Conservation (phyloP, 768 basidiomycete species). For the Boletus huronensis region DNA sequence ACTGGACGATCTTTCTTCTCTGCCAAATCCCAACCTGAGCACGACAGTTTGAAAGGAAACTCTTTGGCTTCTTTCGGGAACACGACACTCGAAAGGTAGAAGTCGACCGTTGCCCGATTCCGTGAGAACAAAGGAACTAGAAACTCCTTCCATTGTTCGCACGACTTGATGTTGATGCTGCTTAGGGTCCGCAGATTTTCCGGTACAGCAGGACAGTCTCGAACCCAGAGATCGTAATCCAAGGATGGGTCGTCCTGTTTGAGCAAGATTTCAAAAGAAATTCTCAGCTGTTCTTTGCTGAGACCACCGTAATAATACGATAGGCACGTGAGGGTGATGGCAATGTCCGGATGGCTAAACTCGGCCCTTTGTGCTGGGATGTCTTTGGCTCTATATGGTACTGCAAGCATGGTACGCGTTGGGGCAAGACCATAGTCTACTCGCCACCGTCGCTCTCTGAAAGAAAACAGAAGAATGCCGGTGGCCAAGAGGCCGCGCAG, state of each 20-base stretch:
- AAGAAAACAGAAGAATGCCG: slow-evolving; percentile 30
- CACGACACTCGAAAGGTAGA: slow-evolving; percentile 36
- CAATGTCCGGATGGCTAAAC: slow-evolving; percentile 38
- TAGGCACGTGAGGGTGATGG: slow-evolving; percentile 35
- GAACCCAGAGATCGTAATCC: slow-evolving; percentile 34
- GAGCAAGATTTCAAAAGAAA: slow-evolving; percentile 28
- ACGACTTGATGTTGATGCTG: slow-evolving; percentile 31
- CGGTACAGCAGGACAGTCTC: slow-evolving; percentile 17
- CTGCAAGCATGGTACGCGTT: slow-evolving; percentile 33
- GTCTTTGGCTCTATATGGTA: slow-evolving; percentile 39
- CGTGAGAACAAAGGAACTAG: slow-evolving; percentile 29
- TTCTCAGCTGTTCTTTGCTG: slow-evolving; percentile 24
- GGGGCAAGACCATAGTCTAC: slow-evolving; percentile 38
- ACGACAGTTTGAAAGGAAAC: slow-evolving; percentile 33
- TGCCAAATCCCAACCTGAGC: slow-evolving; percentile 39
- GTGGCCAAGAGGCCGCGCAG: slow-evolving; percentile 35
- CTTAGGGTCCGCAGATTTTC: slow-evolving; percentile 8
- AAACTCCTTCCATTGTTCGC: slow-evolving; percentile 17
- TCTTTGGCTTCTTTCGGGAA: slow-evolving; percentile 39
- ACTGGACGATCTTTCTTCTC: slow-evolving; percentile 14
- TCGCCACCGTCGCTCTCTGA: slow-evolving; percentile 36
- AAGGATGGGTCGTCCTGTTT: slow-evolving; percentile 30
- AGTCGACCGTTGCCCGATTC: slow-evolving; percentile 33
- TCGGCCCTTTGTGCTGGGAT: slow-evolving; percentile 37
- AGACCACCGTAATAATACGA: slow-evolving; percentile 38